Conservation (phyloP, 805 yeast genomes). For the Yarrowia alimentaria region DNA sequence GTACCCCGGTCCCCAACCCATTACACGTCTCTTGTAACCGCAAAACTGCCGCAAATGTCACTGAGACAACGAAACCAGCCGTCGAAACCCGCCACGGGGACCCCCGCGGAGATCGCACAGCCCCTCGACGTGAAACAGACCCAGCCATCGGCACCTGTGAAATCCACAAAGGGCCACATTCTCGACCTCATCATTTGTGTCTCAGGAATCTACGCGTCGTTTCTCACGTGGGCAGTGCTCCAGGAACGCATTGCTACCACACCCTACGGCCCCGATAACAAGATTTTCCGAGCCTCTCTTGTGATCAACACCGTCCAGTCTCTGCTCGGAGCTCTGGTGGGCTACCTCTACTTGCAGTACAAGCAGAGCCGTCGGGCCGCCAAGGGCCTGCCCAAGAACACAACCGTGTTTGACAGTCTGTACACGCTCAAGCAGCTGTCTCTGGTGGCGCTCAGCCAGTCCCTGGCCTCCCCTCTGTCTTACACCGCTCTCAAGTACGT, state of each 20-base stretch:
- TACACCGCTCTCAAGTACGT: constrained; percentile 75
- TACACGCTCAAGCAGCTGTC: constrained; percentile 10
- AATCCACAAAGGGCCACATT: constrained; percentile 16
- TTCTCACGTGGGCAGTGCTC: constrained; percentile 85
- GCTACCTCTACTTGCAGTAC: constrained; percentile 53
- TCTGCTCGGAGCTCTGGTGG: constrained; percentile 65
- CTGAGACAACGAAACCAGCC: not conserved
- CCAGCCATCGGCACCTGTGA: not conserved
- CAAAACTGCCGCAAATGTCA: not conserved
- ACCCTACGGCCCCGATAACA: constrained; percentile 58
- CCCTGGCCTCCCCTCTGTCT: constrained; percentile 80
- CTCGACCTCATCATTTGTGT: constrained; percentile 40
- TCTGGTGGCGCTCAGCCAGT: constrained; percentile 52
- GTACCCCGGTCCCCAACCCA: not conserved
- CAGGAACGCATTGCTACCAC: constrained; percentile 85
- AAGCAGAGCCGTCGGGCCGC: constrained; percentile 31
- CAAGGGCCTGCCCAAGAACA: constrained; percentile 30
- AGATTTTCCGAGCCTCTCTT: constrained; percentile 69
- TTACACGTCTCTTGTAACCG: not conserved
- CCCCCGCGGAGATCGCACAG: too few relatives aligned
- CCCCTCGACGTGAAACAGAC: not conserved
- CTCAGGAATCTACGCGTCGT: constrained; percentile 78
- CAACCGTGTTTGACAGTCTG: constrained; percentile 1
- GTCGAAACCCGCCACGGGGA: too few relatives aligned
- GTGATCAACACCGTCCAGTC: constrained; percentile 77